Evolutionary conservation across 345 rosid species (phyloP).

Genomic region (Excoecaria agallocha): DNA sequence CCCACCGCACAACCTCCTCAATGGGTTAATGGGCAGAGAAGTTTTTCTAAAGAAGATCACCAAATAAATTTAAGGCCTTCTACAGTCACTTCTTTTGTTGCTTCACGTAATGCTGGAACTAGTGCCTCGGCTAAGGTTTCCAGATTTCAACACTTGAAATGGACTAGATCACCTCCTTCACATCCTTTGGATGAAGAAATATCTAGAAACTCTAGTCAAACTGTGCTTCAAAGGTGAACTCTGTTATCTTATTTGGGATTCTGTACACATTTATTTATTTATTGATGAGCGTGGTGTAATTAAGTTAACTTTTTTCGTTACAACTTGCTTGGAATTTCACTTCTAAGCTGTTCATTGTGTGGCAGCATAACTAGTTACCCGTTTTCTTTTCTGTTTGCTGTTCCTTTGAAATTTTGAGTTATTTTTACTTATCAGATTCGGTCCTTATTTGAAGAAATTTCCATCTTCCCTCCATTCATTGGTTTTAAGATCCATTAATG

Average conservation of each 20-base stretch:
- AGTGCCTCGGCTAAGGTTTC: slow-evolving; percentile 52
- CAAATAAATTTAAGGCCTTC: slow-evolving; percentile 38
- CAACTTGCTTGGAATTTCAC: not conserved
- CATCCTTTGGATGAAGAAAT: slow-evolving; percentile 33
- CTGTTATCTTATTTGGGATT: not conserved
- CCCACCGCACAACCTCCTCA: slow-evolving; percentile 40
- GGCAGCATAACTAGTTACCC: not conserved
- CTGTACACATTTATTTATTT: not conserved
- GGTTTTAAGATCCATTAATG: not conserved
- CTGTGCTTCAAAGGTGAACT: slow-evolving; percentile 33
- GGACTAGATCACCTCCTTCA: slow-evolving; percentile 47
- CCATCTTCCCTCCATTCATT: not conserved
- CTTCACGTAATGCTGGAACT: slow-evolving; percentile 53
- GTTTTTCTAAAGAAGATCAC: slow-evolving; percentile 36
- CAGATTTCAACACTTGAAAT: slow-evolving; percentile 54
- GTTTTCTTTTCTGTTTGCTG: not conserved
- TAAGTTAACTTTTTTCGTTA: not conserved
- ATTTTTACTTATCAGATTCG: not conserved
- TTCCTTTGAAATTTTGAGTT: not conserved
- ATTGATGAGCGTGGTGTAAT: not conserved
- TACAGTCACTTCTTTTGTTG: slow-evolving; percentile 49
- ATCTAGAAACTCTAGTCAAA: slow-evolving; percentile 32
- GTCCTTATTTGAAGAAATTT: not conserved
- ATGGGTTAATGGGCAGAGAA: slow-evolving; percentile 42
- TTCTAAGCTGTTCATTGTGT: not conserved